Evolutionary conservation across 345 rosid genomes (phyloP), one percentile per base, ranked within the genome.

Genomic region (Ailanthus altissimus): DNA sequence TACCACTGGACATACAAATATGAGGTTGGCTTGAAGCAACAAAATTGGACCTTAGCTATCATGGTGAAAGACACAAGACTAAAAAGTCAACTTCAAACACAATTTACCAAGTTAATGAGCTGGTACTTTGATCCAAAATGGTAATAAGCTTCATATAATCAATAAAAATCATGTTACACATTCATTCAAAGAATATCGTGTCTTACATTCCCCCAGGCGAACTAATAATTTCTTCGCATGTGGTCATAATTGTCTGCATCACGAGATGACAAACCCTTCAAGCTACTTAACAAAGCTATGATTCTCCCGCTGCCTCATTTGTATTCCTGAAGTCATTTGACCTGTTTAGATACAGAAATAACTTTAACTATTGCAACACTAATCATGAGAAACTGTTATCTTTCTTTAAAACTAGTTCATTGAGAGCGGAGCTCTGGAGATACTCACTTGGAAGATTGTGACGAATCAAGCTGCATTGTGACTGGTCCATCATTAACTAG

Each of bases 401-500:
- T 3, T 36, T 6, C 36, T 66, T 42, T 45, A 50, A 32, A n/a
- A 70, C 1, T 38, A 45, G 47, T 47, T 77, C 49, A 78, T 46
- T 6, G 25, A 62, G 25, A 67, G 25, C 62, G 26, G 14, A 16
- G 25, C 46, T 26, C 26, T 51, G 36, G 11, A 13, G 43, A 46
- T 36, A 81, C 91, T 89, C 77, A 93, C 98, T 84, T 89, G 57
- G 92, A 83, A n/a, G 92, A 63, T 80, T 85, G 91, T 1, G 82
- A 65, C 59, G 98, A 93, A 15, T 95, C 96, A 1, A 92, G 86
- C 80, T 93, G 99, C 96, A 95, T 89, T 2, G 98, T 95, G 16
- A 92, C 96, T 42, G 97, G 99, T 42, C 99, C 99, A 61, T 93
- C 98, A 58, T 95, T 95, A 50, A 86, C 91, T 67, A 92, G 82